Base-by-base conservation (phyloP, 805 yeast genomes). In the Yarrowia phangngaensis region DNA sequence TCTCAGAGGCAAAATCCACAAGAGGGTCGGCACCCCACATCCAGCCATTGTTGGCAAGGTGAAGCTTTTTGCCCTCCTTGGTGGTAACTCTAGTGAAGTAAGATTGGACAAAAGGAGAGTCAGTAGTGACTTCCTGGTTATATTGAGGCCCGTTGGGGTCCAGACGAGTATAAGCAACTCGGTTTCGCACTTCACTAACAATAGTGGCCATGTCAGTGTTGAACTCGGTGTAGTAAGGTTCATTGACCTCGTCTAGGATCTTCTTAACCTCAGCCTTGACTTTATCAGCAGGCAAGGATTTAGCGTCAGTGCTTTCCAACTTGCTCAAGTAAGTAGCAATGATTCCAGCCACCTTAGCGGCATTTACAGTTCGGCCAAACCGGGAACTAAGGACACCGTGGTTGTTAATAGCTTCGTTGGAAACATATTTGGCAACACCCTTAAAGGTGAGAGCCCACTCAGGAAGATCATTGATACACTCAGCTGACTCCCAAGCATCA, bases 21-120 rank as follows among this genome's bases (percentile, higher is more conserved):
- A 89, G 66, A 2, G 97, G 97, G 56, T 90, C 81, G 8, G 95
- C 97, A 47, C 86, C 89, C 98, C 98, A 90, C 51, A 92, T 87
- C 97, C 97, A 90, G 36, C 98, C 98, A 60, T 92, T 90, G 61
- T 92, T 92, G 3, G 95, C 97, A 52, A 90, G 69, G 3, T 65
- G 68, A 6, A 61, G 56, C 68, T 80, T 81, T 28, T 73, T 70
- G 3, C 88, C 90, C 38, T 70, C 69, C 0, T 66, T 63, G 40
- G 64, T 74, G 2, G 56, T 62, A 56, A 89, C 78, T 52, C 88
- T 70, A 2, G 97, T 87, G 64, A 92, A 90, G 64, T 90, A 90
- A 4, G 89, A 80, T 64, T 90, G 97, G 2, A 84, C 76, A 28
- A 90, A 69, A 0, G 95, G 95, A 3, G 67, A 60, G 3, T 68